These are phyloP conservation scores for Wickerhamomyces ciferrii DNA, from an alignment of 805 yeast genomes.

Conservation along the genomic window DNA sequence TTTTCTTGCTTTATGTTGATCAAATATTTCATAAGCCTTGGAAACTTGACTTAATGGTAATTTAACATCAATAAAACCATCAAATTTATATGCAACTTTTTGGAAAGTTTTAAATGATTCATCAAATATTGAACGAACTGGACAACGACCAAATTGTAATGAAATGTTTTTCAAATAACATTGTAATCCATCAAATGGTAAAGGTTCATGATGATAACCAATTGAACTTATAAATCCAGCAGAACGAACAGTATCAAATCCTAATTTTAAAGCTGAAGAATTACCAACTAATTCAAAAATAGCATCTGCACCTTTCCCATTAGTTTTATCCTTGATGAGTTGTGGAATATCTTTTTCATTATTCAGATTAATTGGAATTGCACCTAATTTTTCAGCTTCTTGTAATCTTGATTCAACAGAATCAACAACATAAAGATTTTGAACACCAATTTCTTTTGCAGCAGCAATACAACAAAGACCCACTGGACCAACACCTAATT, in stretches of 20 bases:
- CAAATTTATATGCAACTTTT: constrained; percentile 36
- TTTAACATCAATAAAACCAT: constrained; percentile 45
- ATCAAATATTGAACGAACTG: constrained; percentile 49
- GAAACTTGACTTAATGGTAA: constrained; percentile 39
- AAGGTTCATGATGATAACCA: constrained; percentile 54
- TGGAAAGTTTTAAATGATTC: constrained; percentile 47
- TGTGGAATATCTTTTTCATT: constrained; percentile 29
- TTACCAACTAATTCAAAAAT: constrained; percentile 59
- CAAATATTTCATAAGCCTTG: constrained; percentile 45
- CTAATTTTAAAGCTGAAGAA: constrained; percentile 42
- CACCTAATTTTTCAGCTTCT: constrained; percentile 54
- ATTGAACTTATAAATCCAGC: constrained; percentile 54
- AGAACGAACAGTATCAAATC: constrained; percentile 48
- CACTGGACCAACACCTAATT: constrained; percentile 66
- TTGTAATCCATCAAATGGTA: constrained; percentile 54
- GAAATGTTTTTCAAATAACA: constrained; percentile 53
- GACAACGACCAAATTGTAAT: constrained; percentile 60
- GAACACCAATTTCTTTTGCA: constrained; percentile 69
- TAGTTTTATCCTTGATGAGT: constrained; percentile 27
- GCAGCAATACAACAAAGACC: constrained; percentile 68
- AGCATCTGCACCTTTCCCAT: constrained; percentile 52
- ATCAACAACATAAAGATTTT: constrained; percentile 58
- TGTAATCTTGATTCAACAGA: constrained; percentile 56
- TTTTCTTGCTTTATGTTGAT: constrained; percentile 47
- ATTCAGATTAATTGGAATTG: constrained; percentile 39